A percentile compares a stretch with the other conserved stretches of the same genome.
Conservation (phyloP, 148 eudicot genomes). For the Fallopia convolvulus region DNA sequence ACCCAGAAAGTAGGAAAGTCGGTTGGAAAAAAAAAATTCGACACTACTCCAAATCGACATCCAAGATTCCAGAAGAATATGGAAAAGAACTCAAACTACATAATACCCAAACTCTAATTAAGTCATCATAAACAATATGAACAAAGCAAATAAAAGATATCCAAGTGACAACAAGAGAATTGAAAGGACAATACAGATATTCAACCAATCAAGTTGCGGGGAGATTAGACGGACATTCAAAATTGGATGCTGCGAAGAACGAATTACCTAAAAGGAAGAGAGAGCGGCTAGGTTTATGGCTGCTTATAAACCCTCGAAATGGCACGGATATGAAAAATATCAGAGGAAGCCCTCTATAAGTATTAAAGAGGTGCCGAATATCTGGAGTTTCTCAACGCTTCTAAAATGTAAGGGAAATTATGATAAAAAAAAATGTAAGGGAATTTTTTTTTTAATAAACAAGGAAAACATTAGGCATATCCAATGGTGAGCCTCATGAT, state of each 20-base stretch:
- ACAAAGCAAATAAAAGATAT: not conserved
- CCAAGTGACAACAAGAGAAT: not conserved
- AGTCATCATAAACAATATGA: not conserved
- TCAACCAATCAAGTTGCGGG: not conserved
- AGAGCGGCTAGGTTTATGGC: conserved; percentile 11
- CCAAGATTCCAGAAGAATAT: not conserved
- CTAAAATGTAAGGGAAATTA: too few relatives aligned
- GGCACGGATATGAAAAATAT: not conserved
- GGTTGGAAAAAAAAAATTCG: not conserved
- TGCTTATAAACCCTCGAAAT: not conserved
- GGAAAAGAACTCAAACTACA: not conserved
- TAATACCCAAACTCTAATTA: not conserved
- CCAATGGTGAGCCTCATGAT: too few relatives aligned
- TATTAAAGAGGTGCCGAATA: not conserved
- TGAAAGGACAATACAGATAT: not conserved
- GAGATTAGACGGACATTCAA: not conserved
- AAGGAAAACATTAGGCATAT: too few relatives aligned
- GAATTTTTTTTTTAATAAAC: too few relatives aligned
- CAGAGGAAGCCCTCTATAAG: not conserved
- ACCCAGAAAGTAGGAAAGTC: not conserved
- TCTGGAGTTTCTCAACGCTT: too few relatives aligned
- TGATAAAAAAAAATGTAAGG: too few relatives aligned
- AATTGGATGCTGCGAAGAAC: not conserved
- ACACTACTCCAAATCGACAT: not conserved
- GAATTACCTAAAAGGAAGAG: conserved; percentile 1